Percentiles rank a stretch among this genome's conserved stretches.
These are phyloP conservation scores for Citrullus colocynthis DNA, from an alignment of 306 rosid genomes.

Conservation along the genomic window DNA sequence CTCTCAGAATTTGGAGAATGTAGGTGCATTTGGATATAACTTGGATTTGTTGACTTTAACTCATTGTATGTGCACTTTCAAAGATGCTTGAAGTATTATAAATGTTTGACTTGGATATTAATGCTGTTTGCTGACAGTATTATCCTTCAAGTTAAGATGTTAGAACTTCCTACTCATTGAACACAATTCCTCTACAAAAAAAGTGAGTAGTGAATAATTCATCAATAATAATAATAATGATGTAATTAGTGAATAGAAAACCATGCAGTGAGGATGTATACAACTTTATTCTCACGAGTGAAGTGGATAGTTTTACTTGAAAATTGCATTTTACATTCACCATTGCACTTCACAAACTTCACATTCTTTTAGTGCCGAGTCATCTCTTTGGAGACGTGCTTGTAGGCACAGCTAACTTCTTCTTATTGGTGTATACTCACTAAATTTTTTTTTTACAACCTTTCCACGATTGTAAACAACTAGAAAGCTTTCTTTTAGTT, in stretches of 20 bases:
- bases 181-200: not conserved
- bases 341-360: not conserved
- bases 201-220: not conserved
- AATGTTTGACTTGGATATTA: not conserved
- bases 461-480: too few relatives aligned
- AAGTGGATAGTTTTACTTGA: conserved; percentile 6
- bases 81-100: not conserved
- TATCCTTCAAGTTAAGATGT: not conserved
- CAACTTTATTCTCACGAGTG: not conserved
- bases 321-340: not conserved
- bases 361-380: not conserved
- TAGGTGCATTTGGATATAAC: not conserved
- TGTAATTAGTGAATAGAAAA: not conserved
- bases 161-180: not conserved
- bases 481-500: too few relatives aligned
- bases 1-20: not conserved
- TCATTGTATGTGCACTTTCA: not conserved
- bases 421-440: too few relatives aligned
- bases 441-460: too few relatives aligned
- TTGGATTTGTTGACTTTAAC: not conserved
- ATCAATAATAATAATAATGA: not conserved
- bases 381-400: not conserved
- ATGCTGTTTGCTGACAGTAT: not conserved
- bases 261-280: not conserved
- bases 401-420: not conserved